These are phyloP conservation scores for Camellia granthamiana DNA, from an alignment of 148 eudicot genomes.

Conservation along the genomic window DNA sequence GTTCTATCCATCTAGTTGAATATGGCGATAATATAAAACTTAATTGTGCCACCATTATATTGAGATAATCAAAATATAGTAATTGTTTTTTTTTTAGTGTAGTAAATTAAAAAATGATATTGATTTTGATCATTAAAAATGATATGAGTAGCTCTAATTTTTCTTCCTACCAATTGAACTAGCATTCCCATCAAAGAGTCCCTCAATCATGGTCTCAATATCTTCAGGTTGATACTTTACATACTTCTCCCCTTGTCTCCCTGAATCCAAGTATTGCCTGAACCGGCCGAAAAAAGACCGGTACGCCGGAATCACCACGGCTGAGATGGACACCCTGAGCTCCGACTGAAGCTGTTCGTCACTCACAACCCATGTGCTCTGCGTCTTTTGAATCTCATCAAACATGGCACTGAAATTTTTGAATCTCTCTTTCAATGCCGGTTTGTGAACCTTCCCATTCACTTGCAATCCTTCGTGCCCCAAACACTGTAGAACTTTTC, in stretches of 20 bases:
- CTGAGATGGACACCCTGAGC: slow-evolving; percentile 74
- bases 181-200: slow-evolving; percentile 67
- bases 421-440: slow-evolving; percentile 70
- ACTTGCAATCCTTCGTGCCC: slow-evolving; percentile 62
- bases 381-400: slow-evolving; percentile 79
- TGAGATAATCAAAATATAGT: too few species aligned
- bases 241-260: slow-evolving; percentile 65
- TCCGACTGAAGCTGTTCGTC: slow-evolving; percentile 86
- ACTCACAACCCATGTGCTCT: slow-evolving; percentile 84
- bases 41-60: too few species aligned
- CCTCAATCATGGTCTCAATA: slow-evolving; percentile 71
- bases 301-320: slow-evolving; percentile 84
- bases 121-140: too few species aligned
- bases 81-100: too few species aligned
- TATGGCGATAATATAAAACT: too few species aligned
- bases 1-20: too few species aligned
- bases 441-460: slow-evolving; percentile 57
- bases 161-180: slow-evolving; percentile 61
- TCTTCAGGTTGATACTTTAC: slow-evolving; percentile 91
- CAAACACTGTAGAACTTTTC: slow-evolving; percentile 49
- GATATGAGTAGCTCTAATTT: slow-evolving; percentile 16
- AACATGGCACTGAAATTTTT: slow-evolving; percentile 59
- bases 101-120: too few species aligned
- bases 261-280: slow-evolving; percentile 49
- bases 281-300: slow-evolving; percentile 73